Conservation (phyloP, 805 yeast genomes). For the Metschnikowia kunwiensis region DNA sequence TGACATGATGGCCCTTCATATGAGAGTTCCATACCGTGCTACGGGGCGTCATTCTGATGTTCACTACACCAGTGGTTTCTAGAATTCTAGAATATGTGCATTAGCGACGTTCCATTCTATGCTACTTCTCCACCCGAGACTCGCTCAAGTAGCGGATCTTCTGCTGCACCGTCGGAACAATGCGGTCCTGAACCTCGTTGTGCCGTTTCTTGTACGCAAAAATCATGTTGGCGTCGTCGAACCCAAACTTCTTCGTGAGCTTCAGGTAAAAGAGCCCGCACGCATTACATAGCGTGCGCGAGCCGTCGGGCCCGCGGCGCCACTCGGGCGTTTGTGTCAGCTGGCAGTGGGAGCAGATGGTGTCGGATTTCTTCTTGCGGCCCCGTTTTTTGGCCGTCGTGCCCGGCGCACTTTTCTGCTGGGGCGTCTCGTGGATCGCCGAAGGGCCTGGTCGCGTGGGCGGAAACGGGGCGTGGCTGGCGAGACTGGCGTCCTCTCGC, state of each 20-base stretch:
- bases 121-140: too few relatives aligned
- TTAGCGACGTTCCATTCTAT: too few relatives aligned
- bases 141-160: constrained; percentile 11
- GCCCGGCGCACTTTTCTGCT: background rate
- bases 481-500: background rate
- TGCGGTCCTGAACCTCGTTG: constrained; percentile 15
- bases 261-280: constrained; percentile 80
- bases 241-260: constrained; percentile 48
- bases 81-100: too few relatives aligned
- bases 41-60: too few relatives aligned
- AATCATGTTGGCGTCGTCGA: constrained; percentile 33
- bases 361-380: constrained; percentile 18
- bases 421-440: too few relatives aligned
- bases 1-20: too few relatives aligned
- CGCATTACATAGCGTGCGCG: constrained; percentile 83
- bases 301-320: constrained; percentile 87
- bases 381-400: constrained; percentile 17
- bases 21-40: too few relatives aligned
- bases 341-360: constrained; percentile 18
- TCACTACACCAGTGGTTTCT: too few relatives aligned
- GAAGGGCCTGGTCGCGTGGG: background rate
- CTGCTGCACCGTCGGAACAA: constrained; percentile 16
- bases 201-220: constrained; percentile 16
- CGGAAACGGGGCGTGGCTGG: background rate
- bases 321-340: constrained; percentile 77